phyloP scores from a whole-genome alignment of 176 grass and related monocot genomes.

The Oryza nivara region DNA sequence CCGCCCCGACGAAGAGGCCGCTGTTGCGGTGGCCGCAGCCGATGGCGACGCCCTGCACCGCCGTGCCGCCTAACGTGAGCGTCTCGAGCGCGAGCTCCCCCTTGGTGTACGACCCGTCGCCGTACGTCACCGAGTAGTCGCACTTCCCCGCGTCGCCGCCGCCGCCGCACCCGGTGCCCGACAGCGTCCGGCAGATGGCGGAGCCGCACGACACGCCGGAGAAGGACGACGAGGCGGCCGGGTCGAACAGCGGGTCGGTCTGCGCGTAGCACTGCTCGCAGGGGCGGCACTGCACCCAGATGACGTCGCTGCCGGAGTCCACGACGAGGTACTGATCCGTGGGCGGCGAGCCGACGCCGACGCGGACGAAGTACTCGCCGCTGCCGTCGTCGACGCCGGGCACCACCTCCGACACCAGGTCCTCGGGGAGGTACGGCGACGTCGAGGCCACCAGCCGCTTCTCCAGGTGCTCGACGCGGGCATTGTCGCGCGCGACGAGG shows the following conservation, averaged over 20 bases:
- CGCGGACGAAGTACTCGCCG: constrained; percentile 92
- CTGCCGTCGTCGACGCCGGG: constrained; percentile 78
- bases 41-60: constrained; percentile 69
- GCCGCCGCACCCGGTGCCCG: constrained; percentile 37
- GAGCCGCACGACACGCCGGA: constrained; percentile 59
- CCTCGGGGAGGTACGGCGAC: constrained; percentile 35
- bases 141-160: constrained; percentile 43
- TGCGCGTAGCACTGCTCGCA: constrained; percentile 78
- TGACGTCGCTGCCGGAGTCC: constrained; percentile 96
- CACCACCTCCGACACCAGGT: constrained; percentile 74
- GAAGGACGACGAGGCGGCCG: constrained; percentile 71
- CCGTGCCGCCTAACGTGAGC: constrained; percentile 63
- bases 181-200: constrained; percentile 53
- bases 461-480: constrained; percentile 38
- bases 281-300: constrained; percentile 89
- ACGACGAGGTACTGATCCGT: constrained; percentile 84
- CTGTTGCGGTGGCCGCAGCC: constrained; percentile 89
- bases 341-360: constrained; percentile 70
- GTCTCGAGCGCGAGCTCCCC: constrained; percentile 81
- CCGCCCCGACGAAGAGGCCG: constrained; percentile 73
- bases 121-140: constrained; percentile 69
- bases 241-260: constrained; percentile 90
- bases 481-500: constrained; percentile 48
- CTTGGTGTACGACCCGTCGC: constrained; percentile 84
- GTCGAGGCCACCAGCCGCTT: constrained; percentile 43